phyloP scores from a whole-genome alignment of 2,329 filamentous ascomycete species.

The Aureobasidium melanogenum region DNA sequence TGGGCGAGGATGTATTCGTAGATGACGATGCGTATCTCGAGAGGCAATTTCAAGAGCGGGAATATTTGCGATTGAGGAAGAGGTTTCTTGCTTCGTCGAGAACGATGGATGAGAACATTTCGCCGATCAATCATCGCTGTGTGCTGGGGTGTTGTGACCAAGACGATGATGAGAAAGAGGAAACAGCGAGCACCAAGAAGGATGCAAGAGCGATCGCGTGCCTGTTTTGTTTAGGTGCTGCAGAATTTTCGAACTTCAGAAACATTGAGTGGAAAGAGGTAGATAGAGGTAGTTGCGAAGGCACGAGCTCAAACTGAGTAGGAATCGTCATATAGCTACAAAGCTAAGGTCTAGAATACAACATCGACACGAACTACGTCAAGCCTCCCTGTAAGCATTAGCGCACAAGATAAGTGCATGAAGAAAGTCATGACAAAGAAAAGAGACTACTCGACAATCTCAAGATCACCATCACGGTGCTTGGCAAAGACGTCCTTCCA shows the following conservation, averaged over 20 bases:
- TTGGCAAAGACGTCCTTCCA: conserved; percentile 70
- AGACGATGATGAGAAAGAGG: background rate
- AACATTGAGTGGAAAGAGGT: background rate
- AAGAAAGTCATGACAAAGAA: background rate
- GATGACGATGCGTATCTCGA: background rate
- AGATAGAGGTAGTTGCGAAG: background rate
- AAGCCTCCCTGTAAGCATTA: background rate
- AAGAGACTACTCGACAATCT: conserved; percentile 49
- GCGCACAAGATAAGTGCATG: background rate
- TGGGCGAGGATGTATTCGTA: background rate
- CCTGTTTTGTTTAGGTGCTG: background rate
- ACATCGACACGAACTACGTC: background rate
- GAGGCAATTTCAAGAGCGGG: background rate
- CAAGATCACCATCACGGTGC: conserved; percentile 54
- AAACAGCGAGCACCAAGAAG: background rate
- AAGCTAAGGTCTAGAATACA: background rate
- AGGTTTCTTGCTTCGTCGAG: background rate
- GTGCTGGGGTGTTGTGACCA: background rate
- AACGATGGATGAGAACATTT: background rate
- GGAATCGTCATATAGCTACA: background rate
- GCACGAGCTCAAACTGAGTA: background rate
- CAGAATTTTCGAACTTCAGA: background rate
- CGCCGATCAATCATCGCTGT: background rate
- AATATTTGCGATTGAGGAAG: background rate
- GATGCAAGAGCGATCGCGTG: background rate